Conservation (phyloP, 1,284 basidiomycete genomes). For the Schizophyllum amplum region DNA sequence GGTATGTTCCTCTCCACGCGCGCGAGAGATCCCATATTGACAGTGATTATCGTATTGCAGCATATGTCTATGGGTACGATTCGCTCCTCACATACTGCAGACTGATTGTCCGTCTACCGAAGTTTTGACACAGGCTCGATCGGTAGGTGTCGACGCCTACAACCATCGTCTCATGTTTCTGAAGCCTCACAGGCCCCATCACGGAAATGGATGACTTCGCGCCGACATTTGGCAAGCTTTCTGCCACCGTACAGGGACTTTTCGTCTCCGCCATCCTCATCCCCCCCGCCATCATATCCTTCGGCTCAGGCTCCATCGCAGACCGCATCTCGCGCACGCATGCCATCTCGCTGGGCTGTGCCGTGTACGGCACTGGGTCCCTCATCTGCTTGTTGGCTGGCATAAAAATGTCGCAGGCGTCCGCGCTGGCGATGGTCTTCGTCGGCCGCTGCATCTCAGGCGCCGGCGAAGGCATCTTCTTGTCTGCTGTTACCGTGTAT, state of each 20-base stretch:
- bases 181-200: constrained; percentile 12
- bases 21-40: too few species aligned
- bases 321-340: constrained; percentile 18
- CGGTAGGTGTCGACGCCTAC: background rate
- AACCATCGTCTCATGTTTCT: background rate
- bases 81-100: too few species aligned
- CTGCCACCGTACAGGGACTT: constrained; percentile 16
- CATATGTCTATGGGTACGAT: too few species aligned
- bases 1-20: too few species aligned
- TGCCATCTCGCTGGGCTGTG: constrained; percentile 19
- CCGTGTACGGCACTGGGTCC: constrained; percentile 33
- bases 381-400: constrained; percentile 21
- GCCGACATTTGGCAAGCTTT: constrained; percentile 13
- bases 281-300: background rate
- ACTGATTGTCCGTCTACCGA: too few species aligned
- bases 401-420: background rate
- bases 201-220: constrained; percentile 17
- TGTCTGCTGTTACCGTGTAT: constrained; percentile 37
- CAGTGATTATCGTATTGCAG: too few species aligned
- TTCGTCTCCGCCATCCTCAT: constrained; percentile 12
- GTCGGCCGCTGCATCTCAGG: constrained; percentile 41
- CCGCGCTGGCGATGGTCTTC: constrained; percentile 24
- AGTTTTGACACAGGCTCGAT: background rate
- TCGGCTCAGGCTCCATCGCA: constrained; percentile 21
- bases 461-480: constrained; percentile 38